A percentile compares a stretch with the other conserved stretches of the same genome.
Conservation (phyloP, 106 monocot genomes). For the Acorus gramineus region DNA sequence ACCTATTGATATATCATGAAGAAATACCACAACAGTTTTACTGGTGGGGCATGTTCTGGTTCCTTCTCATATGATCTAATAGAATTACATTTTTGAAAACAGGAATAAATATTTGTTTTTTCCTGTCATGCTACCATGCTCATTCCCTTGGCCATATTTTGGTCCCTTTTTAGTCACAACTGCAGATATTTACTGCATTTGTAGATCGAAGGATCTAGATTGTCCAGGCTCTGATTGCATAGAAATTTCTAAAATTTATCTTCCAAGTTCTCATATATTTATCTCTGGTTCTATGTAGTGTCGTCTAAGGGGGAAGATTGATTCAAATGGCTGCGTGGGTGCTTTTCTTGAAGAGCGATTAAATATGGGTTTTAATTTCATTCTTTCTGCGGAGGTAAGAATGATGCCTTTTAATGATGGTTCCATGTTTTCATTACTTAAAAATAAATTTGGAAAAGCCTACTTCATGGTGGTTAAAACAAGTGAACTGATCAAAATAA, state of each 20-base stretch:
- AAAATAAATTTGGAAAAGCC: background rate
- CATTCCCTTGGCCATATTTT: no score
- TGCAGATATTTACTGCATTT: no score
- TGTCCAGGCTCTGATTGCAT: background rate
- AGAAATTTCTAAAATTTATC: background rate
- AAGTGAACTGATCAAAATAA: background rate
- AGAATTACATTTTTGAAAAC: no score
- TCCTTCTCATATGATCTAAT: no score
- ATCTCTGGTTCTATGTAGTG: slow-evolving; percentile 35
- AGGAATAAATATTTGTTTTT: no score
- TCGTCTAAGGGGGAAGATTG: slow-evolving; percentile 83
- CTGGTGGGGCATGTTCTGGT: no score
- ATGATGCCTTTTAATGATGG: background rate
- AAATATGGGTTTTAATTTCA: slow-evolving; percentile 95
- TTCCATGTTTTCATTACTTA: background rate
- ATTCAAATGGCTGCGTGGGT: slow-evolving; percentile 78
- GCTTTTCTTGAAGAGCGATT: slow-evolving; percentile 89
- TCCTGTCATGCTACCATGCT: no score
- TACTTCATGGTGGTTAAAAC: background rate
- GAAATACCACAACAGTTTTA: no score
- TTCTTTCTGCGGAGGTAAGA: slow-evolving; percentile 92
- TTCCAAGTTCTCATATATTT: background rate
- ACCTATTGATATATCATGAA: no score
- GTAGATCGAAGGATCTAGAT: no score
- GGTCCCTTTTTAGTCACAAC: no score